phyloP scores from a whole-genome alignment of 805 yeast species.

The Debaryomyces hansenii region DNA sequence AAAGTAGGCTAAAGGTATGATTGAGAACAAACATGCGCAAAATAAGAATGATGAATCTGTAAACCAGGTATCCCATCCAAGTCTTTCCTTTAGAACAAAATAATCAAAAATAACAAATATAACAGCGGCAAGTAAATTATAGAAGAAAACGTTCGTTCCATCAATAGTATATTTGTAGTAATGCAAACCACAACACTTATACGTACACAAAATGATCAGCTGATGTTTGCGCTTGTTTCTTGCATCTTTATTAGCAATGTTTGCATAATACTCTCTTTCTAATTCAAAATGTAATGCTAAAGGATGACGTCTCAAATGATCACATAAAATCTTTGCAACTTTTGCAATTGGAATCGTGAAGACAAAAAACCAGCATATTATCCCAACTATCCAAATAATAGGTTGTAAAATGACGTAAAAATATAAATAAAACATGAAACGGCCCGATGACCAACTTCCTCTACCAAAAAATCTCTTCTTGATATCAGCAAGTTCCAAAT shows the following conservation, averaged over 20 bases:
- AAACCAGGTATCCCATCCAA: slow-evolving; percentile 38
- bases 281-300: slow-evolving; percentile 75
- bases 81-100: slow-evolving; percentile 53
- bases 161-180: slow-evolving; percentile 95
- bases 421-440: slow-evolving; percentile 70
- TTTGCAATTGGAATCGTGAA: slow-evolving; percentile 94
- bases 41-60: slow-evolving; percentile 71
- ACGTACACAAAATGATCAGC: slow-evolving; percentile 79
- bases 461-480: slow-evolving; percentile 77
- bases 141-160: slow-evolving; percentile 91
- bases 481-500: slow-evolving; percentile 27
- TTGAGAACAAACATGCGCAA: slow-evolving; percentile 73
- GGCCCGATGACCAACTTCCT: slow-evolving; percentile 86
- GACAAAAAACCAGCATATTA: slow-evolving; percentile 76
- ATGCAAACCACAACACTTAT: slow-evolving; percentile 87
- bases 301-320: slow-evolving; percentile 87
- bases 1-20: slow-evolving; percentile 92
- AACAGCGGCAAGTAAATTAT: slow-evolving; percentile 79
- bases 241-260: slow-evolving; percentile 16
- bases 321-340: slow-evolving; percentile 62
- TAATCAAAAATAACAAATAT: slow-evolving; percentile 80
- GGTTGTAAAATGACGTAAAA: slow-evolving; percentile 76
- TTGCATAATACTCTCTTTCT: slow-evolving; percentile 50
- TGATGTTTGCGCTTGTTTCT: slow-evolving; percentile 46
- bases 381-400: slow-evolving; percentile 50